Percentiles rank a stretch among this genome's conserved stretches.
Conservation (phyloP, 139 green algal species). For the Trebouxia sp. region DNA sequence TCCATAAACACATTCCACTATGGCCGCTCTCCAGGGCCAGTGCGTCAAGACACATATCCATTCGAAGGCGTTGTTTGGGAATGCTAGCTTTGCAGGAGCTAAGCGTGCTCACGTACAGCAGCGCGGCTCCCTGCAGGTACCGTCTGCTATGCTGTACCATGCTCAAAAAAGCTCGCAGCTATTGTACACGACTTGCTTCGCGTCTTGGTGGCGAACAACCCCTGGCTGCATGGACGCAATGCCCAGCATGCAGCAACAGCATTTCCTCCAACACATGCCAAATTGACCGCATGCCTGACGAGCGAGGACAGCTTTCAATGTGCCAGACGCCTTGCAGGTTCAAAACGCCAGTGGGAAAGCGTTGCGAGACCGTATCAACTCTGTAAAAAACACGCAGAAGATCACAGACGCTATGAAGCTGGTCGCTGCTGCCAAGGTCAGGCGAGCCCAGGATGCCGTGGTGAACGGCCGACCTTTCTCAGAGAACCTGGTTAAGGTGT, state of each 20-base stretch:
- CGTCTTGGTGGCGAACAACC: no score
- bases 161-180: no score
- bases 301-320: no score
- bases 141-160: no score
- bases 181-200: no score
- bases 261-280: no score
- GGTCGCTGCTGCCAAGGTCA: slow-evolving; percentile 92
- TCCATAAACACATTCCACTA: not conserved
- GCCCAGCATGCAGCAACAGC: no score
- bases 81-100: slow-evolving; percentile 26
- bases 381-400: slow-evolving; percentile 99
- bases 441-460: slow-evolving; percentile 96
- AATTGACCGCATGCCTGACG: no score
- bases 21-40: slow-evolving; percentile 5
- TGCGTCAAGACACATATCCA: not conserved
- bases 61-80: slow-evolving; percentile 24
- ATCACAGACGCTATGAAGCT: slow-evolving; percentile 99
- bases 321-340: slow-evolving; percentile 18
- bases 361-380: slow-evolving; percentile 80
- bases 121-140: slow-evolving; percentile 27
- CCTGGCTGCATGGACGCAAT: no score
- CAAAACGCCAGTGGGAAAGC: slow-evolving; percentile 29
- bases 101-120: slow-evolving; percentile 26
- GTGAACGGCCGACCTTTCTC: slow-evolving; percentile 96
- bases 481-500: slow-evolving; percentile 98